phyloP scores from a whole-genome alignment of 176 grass and related monocot genomes.

The Cymbopogon citratus region DNA sequence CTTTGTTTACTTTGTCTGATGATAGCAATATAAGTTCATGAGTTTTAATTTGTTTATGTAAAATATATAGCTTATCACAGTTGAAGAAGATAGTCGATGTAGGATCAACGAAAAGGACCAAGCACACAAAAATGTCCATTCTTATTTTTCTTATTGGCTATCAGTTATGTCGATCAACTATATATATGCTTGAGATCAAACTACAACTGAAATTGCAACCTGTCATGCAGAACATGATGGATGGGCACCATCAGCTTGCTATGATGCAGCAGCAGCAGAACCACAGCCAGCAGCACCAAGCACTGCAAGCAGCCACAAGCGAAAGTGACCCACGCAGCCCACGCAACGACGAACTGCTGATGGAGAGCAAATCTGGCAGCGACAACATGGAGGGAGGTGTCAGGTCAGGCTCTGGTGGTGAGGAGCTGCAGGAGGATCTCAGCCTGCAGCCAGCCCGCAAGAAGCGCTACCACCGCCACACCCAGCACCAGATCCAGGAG shows the following conservation, averaged over 20 bases:
- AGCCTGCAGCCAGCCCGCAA: constrained; percentile 62
- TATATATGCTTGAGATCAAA: not conserved
- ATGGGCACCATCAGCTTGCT: constrained; percentile 40
- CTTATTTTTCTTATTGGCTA: not conserved
- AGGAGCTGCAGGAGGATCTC: constrained; percentile 46
- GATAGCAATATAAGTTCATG: not conserved
- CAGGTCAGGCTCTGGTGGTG: constrained; percentile 32
- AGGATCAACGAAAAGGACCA: not conserved
- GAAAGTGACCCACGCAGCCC: constrained; percentile 39
- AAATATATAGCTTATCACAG: not conserved
- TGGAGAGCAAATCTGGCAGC: constrained; percentile 79
- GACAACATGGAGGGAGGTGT: constrained; percentile 52
- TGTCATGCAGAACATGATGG: constrained; percentile 40
- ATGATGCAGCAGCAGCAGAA: not conserved
- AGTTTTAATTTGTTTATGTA: not conserved
- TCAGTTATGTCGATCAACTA: not conserved
- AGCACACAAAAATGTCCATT: not conserved
- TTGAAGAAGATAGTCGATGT: not conserved
- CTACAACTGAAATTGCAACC: not conserved
- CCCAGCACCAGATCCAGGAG: constrained; percentile 90
- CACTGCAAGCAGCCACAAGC: constrained; percentile 24
- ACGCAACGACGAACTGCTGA: constrained; percentile 39
- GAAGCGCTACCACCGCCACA: constrained; percentile 98
- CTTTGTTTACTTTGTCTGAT: not conserved
- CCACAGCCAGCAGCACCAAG: constrained; percentile 17